Evolutionary conservation across 176 grass and related monocot genomes (phyloP), one percentile per base, ranked within the genome.

Genomic region (Aechmea fasciata): DNA sequence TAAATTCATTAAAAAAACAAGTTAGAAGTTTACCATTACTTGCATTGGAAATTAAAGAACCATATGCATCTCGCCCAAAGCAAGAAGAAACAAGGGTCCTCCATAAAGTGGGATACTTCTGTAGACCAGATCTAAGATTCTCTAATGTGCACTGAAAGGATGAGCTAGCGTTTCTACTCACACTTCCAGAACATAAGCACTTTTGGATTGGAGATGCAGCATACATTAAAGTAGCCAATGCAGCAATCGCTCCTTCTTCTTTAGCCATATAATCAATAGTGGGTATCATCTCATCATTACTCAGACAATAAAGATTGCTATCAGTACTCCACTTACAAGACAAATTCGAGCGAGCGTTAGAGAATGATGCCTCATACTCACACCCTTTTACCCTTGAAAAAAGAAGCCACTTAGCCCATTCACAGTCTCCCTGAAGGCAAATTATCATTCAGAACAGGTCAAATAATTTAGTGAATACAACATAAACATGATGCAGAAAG

Each of bases 141-240:
- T 91, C 88, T 75, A 91, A 79, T 73, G 88, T 91, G 69, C 88
- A 91, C 69, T 91, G 88, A 64, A 65, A 91, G 28, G 88, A 87
- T 11, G 78, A 66, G 26, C 81, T 81, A 8, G 41, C 17, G 68
- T 79, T 84, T 82, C 86, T 89, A 69, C 90, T 86, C 81, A 96
- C 82, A 72, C 85, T 92, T 83, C 90, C 89, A 67, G 80, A 75
- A 66, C 83, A 92, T 70, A 92, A 69, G 73, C 86, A 96, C 52
- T 83, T 87, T 66, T 96, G 81, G 51, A 96, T 92, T 69, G 89
- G 89, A 41, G 22, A 22, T 71, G 89, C 66, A 83, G 85, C 83
- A 85, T 96, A 96, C 89, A 96, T 96, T 73, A 96, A 81, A 66
- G 93, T 96, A 78, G 93, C 83, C 63, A 96, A 73, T 68, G 89